Conservation (phyloP, 805 yeast genomes). For the Tetrapisispora nanseiensis region DNA sequence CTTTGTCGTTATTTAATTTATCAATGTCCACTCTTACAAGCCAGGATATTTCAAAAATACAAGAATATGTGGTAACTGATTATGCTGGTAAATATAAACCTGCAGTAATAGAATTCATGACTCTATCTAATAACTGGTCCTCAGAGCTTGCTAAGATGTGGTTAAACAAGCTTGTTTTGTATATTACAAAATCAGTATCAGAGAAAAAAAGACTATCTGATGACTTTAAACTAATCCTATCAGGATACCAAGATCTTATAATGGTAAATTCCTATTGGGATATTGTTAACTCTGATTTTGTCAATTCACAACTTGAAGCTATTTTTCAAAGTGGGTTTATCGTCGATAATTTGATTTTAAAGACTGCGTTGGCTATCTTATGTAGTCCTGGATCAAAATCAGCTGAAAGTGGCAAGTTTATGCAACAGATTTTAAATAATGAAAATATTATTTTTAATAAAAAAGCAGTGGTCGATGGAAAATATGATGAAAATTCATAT, state of each 20-base stretch:
- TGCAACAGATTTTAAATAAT: slow-evolving; percentile 58
- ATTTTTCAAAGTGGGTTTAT: slow-evolving; percentile 44
- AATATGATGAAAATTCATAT: slow-evolving; percentile 25
- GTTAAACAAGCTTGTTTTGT: slow-evolving; percentile 49
- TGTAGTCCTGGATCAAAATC: slow-evolving; percentile 29
- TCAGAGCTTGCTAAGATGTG: slow-evolving; percentile 31
- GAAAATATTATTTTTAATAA: slow-evolving; percentile 25
- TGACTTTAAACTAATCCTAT: slow-evolving; percentile 29
- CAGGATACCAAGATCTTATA: slow-evolving; percentile 28
- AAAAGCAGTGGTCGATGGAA: neutral
- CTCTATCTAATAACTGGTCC: slow-evolving; percentile 9
- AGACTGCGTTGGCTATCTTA: slow-evolving; percentile 35
- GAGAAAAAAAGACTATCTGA: slow-evolving; percentile 28
- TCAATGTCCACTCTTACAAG: slow-evolving; percentile 6
- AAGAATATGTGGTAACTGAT: slow-evolving; percentile 24
- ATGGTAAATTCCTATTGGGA: slow-evolving; percentile 29
- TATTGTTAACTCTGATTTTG: slow-evolving; percentile 34
- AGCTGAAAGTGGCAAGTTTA: slow-evolving; percentile 39
- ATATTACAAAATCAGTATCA: slow-evolving; percentile 55
- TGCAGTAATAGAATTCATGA: slow-evolving; percentile 21
- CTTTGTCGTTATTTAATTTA: slow-evolving; percentile 8
- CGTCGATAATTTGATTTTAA: slow-evolving; percentile 32
- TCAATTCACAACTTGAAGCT: slow-evolving; percentile 60
- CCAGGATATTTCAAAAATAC: slow-evolving; percentile 17
- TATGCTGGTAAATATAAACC: slow-evolving; percentile 25